Conservation (phyloP, 345 rosid genomes). For the Gynandropsis gynandra region DNA sequence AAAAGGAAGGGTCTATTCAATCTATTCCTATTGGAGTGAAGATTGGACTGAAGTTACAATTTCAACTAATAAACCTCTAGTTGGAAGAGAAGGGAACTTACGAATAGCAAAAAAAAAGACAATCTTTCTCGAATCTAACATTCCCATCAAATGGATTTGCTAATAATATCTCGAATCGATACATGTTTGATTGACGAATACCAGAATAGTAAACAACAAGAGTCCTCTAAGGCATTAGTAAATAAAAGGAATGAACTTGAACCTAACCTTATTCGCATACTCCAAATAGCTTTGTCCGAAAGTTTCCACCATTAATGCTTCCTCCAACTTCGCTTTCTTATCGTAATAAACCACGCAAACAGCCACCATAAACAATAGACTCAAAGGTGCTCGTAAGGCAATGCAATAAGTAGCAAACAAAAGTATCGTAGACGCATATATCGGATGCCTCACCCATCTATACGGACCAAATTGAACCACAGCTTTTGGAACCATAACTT, state of each 20-base stretch:
- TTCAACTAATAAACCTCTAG: constrained; percentile 14
- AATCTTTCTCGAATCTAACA: constrained; percentile 28
- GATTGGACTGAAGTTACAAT: constrained; percentile 9
- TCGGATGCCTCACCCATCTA: constrained; percentile 79
- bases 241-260: constrained; percentile 74
- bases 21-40: constrained; percentile 13
- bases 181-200: constrained; percentile 29
- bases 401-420: constrained; percentile 50
- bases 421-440: constrained; percentile 73
- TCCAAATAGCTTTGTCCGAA: constrained; percentile 58
- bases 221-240: constrained; percentile 38
- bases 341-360: constrained; percentile 62
- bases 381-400: constrained; percentile 71
- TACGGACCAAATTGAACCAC: constrained; percentile 89
- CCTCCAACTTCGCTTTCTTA: constrained; percentile 68
- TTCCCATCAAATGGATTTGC: constrained; percentile 13
- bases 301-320: constrained; percentile 62
- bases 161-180: constrained; percentile 17
- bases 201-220: constrained; percentile 22
- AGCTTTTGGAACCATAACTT: constrained; percentile 68
- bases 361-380: constrained; percentile 49
- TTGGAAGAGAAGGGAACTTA: constrained; percentile 13
- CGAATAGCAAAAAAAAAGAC: constrained; percentile 19
- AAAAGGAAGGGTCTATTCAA: constrained; percentile 2
- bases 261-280: constrained; percentile 64